Conservation (phyloP, 306 rosid species). For the Malus domestica region ASM211411v1 NC_041805.1:1564501-1565000, state of each 20-base stretch:
- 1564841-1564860: conserved; percentile 92
- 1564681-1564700: conserved; percentile 43
- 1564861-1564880: conserved; percentile 82
- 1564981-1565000: conserved; percentile 88
- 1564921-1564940: conserved; percentile 82
- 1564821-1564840: conserved; percentile 93
- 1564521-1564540: too few relatives aligned
- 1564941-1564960: conserved; percentile 82
- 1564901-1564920: conserved; percentile 98
- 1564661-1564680: conserved; percentile 78
- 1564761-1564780: conserved; percentile 3
- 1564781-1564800: conserved; percentile 98
- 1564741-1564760: conserved; percentile 1
- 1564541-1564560: too few relatives aligned
- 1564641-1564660: conserved; percentile 86
- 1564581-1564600: not conserved
- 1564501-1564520: too few relatives aligned
- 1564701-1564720: conserved; percentile 6
- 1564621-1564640: conserved; percentile 68
- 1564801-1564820: conserved; percentile 83
- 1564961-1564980: conserved; percentile 89
- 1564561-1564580: too few relatives aligned
- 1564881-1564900: conserved; percentile 76
- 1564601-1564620: conserved; percentile 10
- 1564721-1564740: not conserved